phyloP scores from a whole-genome alignment of 2,329 filamentous ascomycete genomes.

The Xylaria sp. region DNA sequence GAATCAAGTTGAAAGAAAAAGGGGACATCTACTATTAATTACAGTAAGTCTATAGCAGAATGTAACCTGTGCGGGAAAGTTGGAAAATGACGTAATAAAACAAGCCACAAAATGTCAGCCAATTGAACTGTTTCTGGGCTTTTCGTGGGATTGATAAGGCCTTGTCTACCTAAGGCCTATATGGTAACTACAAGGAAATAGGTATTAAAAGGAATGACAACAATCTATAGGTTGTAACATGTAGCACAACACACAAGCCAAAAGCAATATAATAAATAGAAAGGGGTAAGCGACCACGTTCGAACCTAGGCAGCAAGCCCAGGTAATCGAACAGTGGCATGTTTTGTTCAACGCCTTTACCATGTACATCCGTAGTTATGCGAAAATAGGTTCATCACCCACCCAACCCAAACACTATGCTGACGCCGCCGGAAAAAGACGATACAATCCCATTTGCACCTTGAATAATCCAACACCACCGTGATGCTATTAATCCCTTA shows the following conservation, averaged over 20 bases:
- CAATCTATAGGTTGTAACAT: not conserved
- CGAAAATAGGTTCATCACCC: slow-evolving; percentile 9
- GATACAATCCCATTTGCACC: slow-evolving; percentile 28
- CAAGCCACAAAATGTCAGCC: not conserved
- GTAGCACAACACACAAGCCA: not conserved
- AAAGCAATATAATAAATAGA: not conserved
- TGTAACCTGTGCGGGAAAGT: not conserved
- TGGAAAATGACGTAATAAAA: slow-evolving; percentile 27
- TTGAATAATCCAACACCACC: slow-evolving; percentile 37
- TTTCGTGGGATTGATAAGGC: not conserved
- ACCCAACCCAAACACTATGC: slow-evolving; percentile 13
- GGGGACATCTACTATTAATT: not conserved
- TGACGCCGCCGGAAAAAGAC: slow-evolving; percentile 18
- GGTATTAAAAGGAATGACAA: not conserved
- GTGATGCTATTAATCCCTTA: slow-evolving; percentile 39
- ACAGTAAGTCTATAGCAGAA: not conserved
- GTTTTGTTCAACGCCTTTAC: slow-evolving; percentile 11
- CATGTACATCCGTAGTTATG: slow-evolving; percentile 18
- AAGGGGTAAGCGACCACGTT: not conserved
- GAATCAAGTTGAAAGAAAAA: not conserved
- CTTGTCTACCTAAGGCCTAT: no score
- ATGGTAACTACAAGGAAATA: not conserved
- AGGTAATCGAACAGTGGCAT: slow-evolving; percentile 4
- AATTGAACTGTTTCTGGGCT: not conserved
- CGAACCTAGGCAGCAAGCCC: not conserved